Conservation (phyloP, 805 yeast genomes). For the Pichia cabralensis region DNA sequence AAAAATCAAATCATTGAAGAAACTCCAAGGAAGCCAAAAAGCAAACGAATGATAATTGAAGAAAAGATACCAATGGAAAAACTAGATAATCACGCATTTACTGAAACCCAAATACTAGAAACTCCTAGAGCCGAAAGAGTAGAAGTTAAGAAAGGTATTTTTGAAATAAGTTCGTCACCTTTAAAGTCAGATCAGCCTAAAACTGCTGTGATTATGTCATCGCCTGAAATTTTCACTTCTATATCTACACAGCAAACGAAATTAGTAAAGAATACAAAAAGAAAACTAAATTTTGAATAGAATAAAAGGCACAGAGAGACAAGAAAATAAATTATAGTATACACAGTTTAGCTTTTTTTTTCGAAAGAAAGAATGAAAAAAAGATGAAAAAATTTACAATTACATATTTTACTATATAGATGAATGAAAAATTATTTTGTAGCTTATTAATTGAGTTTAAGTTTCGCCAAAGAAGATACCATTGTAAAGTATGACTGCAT, state of each 20-base stretch:
- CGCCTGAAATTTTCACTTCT: too few relatives aligned
- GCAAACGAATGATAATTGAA: not conserved
- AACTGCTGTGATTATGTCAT: too few relatives aligned
- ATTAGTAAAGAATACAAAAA: slow-evolving; percentile 6
- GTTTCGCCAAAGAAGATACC: slow-evolving; percentile 69
- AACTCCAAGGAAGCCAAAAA: slow-evolving; percentile 11
- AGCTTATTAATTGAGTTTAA: too few relatives aligned
- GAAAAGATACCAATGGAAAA: not conserved
- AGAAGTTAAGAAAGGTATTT: slow-evolving; percentile 11
- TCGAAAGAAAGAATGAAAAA: too few relatives aligned
- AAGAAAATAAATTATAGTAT: too few relatives aligned
- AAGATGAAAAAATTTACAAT: too few relatives aligned
- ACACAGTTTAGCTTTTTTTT: too few relatives aligned
- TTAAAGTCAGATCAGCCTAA: slow-evolving; percentile 4
- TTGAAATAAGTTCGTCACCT: slow-evolving; percentile 17
- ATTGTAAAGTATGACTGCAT: slow-evolving; percentile 41
- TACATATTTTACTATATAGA: too few relatives aligned
- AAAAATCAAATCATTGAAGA: slow-evolving; percentile 13
- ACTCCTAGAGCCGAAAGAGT: slow-evolving; percentile 7
- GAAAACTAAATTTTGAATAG: slow-evolving; percentile 16
- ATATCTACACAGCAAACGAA: not conserved
- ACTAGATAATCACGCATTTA: not conserved
- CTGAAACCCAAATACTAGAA: slow-evolving; percentile 1
- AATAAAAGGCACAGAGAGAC: too few relatives aligned
- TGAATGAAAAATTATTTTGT: too few relatives aligned